phyloP scores from a whole-genome alignment of 2,329 filamentous ascomycete species.

The Paecilomyces sp. region DNA sequence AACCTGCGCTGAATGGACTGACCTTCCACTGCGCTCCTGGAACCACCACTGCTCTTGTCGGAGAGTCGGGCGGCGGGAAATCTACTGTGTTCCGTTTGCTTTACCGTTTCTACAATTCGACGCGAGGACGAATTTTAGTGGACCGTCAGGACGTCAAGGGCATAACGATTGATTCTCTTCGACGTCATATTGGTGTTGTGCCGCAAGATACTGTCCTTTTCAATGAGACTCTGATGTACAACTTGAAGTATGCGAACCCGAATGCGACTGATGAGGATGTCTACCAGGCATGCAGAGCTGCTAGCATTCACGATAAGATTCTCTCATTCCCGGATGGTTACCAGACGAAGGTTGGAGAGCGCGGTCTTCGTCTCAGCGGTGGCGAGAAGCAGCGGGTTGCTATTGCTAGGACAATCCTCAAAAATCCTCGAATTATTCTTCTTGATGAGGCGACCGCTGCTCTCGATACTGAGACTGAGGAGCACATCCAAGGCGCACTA shows the following conservation, averaged over 20 bases:
- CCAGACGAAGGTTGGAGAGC: constrained; percentile 82
- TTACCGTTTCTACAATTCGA: constrained; percentile 91
- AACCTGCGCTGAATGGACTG: constrained; percentile 75
- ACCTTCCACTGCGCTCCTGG: constrained; percentile 81
- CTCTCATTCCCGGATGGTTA: constrained; percentile 83
- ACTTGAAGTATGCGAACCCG: constrained; percentile 82
- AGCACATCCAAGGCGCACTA: constrained; percentile 84
- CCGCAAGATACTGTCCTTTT: constrained; percentile 94
- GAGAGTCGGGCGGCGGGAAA: constrained; percentile 94
- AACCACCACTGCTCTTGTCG: constrained; percentile 91
- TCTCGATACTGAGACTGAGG: constrained; percentile 84
- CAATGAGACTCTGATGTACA: constrained; percentile 93
- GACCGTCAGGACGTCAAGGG: constrained; percentile 80
- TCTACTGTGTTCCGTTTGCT: constrained; percentile 93
- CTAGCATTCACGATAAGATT: constrained; percentile 90
- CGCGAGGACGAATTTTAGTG: constrained; percentile 71
- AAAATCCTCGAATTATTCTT: constrained; percentile 85
- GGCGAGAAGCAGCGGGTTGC: constrained; percentile 92
- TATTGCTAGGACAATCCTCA: constrained; percentile 87
- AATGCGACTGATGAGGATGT: constrained; percentile 74
- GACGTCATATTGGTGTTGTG: constrained; percentile 86
- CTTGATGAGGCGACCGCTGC: constrained; percentile 90
- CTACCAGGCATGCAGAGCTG: constrained; percentile 72
- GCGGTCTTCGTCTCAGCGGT: constrained; percentile 77
- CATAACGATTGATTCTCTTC: constrained; percentile 87